phyloP scores from a whole-genome alignment of 164 flowering plant genomes.

The Sedum album region DNA sequence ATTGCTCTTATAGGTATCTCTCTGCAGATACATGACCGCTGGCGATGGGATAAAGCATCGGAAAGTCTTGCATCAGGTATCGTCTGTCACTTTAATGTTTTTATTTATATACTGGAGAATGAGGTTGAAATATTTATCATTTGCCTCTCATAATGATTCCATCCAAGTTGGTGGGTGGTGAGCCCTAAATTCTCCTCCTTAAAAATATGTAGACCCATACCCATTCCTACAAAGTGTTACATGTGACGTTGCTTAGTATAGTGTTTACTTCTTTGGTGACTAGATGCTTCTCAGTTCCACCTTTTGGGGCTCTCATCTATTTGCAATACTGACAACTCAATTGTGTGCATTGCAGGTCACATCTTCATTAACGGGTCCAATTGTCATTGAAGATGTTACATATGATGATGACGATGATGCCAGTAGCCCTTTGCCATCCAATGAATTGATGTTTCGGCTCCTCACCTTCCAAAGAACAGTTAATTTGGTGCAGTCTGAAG shows the following conservation, averaged over 20 bases:
- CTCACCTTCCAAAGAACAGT: constrained; percentile 70
- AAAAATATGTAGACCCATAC: too few species aligned
- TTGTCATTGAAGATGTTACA: constrained; percentile 76
- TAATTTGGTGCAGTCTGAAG: constrained; percentile 89
- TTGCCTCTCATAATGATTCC: neutral
- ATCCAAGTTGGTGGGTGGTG: too few species aligned
- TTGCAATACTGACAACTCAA: neutral
- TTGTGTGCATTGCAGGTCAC: constrained; percentile 36
- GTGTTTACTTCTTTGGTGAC: too few species aligned
- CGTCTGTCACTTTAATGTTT: neutral
- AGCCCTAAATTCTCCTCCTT: too few species aligned
- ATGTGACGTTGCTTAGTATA: neutral
- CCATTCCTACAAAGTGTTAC: too few species aligned
- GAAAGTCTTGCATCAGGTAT: constrained; percentile 58
- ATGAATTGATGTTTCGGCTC: constrained; percentile 61
- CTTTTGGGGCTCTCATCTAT: neutral
- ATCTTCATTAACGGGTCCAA: constrained; percentile 66
- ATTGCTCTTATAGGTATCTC: neutral
- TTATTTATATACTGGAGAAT: neutral
- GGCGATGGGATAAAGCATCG: constrained; percentile 76
- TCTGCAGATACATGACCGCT: constrained; percentile 82
- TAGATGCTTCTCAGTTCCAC: too few species aligned
- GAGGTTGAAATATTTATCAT: neutral
- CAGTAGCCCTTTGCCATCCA: constrained; percentile 23
- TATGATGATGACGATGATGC: constrained; percentile 59